Conservation (phyloP, 2,329 filamentous ascomycete species). For the Dothideomycetes sp. region DNA sequence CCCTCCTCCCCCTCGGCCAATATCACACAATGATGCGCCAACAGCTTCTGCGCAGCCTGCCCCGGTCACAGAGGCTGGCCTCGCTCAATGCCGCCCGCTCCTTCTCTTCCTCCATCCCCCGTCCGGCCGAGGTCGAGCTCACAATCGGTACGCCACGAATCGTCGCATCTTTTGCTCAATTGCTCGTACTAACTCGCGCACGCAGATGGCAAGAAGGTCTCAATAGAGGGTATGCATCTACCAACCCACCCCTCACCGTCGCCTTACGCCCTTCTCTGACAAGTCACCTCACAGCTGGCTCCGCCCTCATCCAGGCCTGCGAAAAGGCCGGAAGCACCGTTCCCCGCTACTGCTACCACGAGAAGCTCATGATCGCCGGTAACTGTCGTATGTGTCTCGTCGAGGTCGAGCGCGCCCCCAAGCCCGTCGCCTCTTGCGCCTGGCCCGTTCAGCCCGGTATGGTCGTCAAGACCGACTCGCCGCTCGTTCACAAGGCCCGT, state of each 20-base stretch:
- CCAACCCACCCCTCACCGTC: background rate
- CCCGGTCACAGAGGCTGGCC: slow-evolving; percentile 45
- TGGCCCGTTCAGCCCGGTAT: slow-evolving; percentile 98
- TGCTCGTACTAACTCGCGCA: slow-evolving; percentile 24
- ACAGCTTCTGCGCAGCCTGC: slow-evolving; percentile 54
- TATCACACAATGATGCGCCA: slow-evolving; percentile 53
- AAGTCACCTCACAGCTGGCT: slow-evolving; percentile 59
- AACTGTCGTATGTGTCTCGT: slow-evolving; percentile 99
- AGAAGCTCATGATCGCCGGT: slow-evolving; percentile 98
- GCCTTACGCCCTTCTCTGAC: slow-evolving; percentile 3
- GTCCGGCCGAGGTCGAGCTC: slow-evolving; percentile 88
- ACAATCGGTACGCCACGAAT: slow-evolving; percentile 63
- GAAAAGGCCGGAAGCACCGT: slow-evolving; percentile 91
- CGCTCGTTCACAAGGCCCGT: slow-evolving; percentile 90
- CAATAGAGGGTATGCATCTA: slow-evolving; percentile 70
- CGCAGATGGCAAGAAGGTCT: slow-evolving; percentile 93
- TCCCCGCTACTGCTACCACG: slow-evolving; percentile 98
- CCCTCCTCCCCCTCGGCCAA: slow-evolving; percentile 13
- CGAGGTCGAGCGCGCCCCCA: slow-evolving; percentile 91
- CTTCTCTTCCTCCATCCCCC: slow-evolving; percentile 71
- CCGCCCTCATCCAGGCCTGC: slow-evolving; percentile 96
- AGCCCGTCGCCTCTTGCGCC: slow-evolving; percentile 95
- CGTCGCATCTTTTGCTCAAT: background rate
- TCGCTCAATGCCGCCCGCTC: slow-evolving; percentile 56
- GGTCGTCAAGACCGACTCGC: slow-evolving; percentile 98